phyloP scores from a whole-genome alignment of 169 alveolate species.

The Eimeria praecox region DNA sequence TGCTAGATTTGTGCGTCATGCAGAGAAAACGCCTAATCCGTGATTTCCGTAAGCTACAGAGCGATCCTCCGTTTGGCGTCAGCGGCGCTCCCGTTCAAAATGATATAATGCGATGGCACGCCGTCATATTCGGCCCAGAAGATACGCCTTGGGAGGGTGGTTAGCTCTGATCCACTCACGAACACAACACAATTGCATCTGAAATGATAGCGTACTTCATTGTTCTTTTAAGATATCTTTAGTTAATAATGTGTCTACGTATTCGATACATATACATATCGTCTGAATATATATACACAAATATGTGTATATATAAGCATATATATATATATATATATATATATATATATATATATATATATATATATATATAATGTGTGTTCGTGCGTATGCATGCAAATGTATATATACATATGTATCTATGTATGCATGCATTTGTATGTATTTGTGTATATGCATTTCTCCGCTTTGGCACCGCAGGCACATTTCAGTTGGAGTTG shows the following conservation, averaged over 20 bases:
- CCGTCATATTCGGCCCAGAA: constrained; percentile 98
- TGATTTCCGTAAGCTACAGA: constrained; percentile 95
- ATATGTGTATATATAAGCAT: neutral
- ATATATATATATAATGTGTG: too few species aligned
- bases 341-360: neutral
- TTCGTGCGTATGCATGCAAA: neutral
- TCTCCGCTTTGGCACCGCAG: constrained; percentile 36
- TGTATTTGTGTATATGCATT: neutral
- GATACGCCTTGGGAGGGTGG: constrained; percentile 98
- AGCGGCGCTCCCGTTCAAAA: constrained; percentile 97
- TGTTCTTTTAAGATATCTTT: neutral
- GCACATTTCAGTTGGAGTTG: constrained; percentile 91
- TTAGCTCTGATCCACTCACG: constrained; percentile 23
- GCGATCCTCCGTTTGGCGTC: constrained; percentile 95
- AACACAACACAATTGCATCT: neutral
- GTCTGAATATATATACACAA: neutral
- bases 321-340: neutral
- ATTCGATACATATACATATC: too few species aligned
- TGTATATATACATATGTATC: neutral
- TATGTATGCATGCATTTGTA: neutral
- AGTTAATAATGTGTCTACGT: neutral
- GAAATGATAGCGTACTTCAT: neutral
- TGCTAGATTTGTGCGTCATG: neutral
- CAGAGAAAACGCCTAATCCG: constrained; percentile 91
- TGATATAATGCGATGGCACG: constrained; percentile 97